phyloP scores from a whole-genome alignment of 202 grass and related monocot species.

The Carex arenaria region DNA sequence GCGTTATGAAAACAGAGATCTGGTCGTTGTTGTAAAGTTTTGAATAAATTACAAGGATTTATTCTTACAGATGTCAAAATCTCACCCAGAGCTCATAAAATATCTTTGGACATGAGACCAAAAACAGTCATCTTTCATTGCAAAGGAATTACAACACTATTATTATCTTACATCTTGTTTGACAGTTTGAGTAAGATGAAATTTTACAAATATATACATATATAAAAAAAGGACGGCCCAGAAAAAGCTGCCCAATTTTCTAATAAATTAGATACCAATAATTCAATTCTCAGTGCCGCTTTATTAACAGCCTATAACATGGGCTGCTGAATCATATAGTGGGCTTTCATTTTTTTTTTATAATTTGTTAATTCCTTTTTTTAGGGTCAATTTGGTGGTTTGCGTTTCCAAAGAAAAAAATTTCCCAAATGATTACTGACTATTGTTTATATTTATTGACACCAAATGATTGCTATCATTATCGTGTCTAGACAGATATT shows the following conservation, averaged over 20 bases:
- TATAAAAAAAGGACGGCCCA: not conserved
- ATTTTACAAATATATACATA: not conserved
- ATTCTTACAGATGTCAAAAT: not conserved
- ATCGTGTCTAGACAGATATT: no score
- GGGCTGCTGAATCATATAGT: not conserved
- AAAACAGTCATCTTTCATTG: not conserved
- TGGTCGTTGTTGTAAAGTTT: slow-evolving; percentile 5
- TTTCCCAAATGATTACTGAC: not conserved
- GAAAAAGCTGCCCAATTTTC: not conserved
- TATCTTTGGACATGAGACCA: not conserved
- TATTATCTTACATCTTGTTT: no score
- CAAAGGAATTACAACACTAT: not conserved
- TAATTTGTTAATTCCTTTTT: not conserved
- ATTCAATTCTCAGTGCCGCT: not conserved
- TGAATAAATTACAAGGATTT: not conserved
- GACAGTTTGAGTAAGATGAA: no score
- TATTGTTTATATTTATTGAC: not conserved
- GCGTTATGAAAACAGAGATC: not conserved
- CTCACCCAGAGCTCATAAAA: not conserved
- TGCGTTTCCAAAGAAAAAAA: not conserved
- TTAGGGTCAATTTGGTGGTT: not conserved
- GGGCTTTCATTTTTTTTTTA: not conserved
- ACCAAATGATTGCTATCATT: not conserved
- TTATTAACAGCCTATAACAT: not conserved
- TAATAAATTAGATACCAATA: slow-evolving; percentile 1